phyloP scores from a whole-genome alignment of 2,329 filamentous ascomycete species.

The Beauveria varroae region DNA sequence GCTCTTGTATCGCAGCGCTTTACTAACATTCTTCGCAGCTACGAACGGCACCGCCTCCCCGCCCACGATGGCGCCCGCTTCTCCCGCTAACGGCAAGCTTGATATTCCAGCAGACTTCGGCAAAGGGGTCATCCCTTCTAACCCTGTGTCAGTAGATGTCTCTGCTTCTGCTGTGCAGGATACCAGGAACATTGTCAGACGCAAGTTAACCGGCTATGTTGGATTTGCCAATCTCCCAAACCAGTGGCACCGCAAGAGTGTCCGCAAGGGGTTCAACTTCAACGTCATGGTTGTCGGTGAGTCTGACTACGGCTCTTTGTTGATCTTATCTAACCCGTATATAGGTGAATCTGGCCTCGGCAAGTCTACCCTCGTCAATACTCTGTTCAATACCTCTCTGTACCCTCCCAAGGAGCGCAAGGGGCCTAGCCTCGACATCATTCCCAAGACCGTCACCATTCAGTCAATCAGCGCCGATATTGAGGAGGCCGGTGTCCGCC shows the following conservation, averaged over 20 bases:
- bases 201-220: constrained; percentile 97
- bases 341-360: constrained; percentile 96
- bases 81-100: constrained; percentile 33
- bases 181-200: constrained; percentile 91
- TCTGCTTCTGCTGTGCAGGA: constrained; percentile 46
- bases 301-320: constrained; percentile 25
- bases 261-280: constrained; percentile 99
- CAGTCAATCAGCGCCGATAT: constrained; percentile 95
- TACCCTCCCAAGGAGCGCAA: constrained; percentile 99
- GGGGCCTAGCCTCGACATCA: constrained; percentile 93
- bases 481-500: constrained; percentile 94
- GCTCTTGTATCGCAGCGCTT: neutral
- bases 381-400: constrained; percentile 97
- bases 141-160: constrained; percentile 24
- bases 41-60: constrained; percentile 38
- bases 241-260: constrained; percentile 99
- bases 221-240: constrained; percentile 98
- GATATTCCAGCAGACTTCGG: constrained; percentile 21
- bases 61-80: constrained; percentile 35
- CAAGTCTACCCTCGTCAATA: constrained; percentile 99
- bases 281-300: constrained; percentile 99
- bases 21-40: constrained; percentile 36
- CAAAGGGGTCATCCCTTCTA: constrained; percentile 29
- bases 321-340: constrained; percentile 5
- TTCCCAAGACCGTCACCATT: constrained; percentile 94